phyloP scores from a whole-genome alignment of 2,329 filamentous ascomycete species.

The Dryadomyces sulphureus region DNA sequence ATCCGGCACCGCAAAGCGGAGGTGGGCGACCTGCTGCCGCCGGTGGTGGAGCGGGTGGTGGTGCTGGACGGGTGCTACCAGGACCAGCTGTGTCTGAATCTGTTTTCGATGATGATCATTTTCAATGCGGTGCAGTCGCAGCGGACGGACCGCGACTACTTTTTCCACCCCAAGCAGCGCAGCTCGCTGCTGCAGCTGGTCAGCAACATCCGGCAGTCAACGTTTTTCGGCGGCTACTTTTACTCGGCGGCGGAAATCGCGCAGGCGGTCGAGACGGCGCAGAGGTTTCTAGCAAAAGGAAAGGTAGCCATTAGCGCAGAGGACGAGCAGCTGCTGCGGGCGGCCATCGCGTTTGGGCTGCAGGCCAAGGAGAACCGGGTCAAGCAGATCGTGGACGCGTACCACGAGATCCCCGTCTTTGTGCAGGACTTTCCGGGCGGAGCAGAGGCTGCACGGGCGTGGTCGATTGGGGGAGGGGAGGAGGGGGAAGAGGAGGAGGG shows the following conservation, averaged over 20 bases:
- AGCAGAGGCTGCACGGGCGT: constrained; percentile 34
- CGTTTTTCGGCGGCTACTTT: constrained; percentile 73
- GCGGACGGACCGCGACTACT: constrained; percentile 68
- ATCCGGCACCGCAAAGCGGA: constrained; percentile 66
- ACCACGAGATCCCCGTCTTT: constrained; percentile 67
- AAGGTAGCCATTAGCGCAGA: constrained; percentile 40
- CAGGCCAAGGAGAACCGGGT: constrained; percentile 42
- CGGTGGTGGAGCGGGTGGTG: constrained; percentile 55
- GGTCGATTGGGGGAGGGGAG: constrained; percentile 46
- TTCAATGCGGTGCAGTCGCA: constrained; percentile 85
- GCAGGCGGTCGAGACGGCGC: constrained; percentile 49
- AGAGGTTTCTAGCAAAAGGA: constrained; percentile 50
- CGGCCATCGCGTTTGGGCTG: constrained; percentile 53
- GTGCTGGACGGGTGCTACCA: constrained; percentile 70
- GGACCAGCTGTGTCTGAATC: constrained; percentile 68
- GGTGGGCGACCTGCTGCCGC: constrained; percentile 53
- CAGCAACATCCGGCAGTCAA: constrained; percentile 65
- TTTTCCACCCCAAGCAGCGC: constrained; percentile 66
- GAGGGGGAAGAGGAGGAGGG: constrained; percentile 14
- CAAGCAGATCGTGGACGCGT: constrained; percentile 51
- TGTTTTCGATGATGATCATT: constrained; percentile 72
- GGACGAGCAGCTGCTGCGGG: constrained; percentile 45
- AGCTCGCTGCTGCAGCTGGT: constrained; percentile 55
- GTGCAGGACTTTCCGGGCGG: constrained; percentile 51
- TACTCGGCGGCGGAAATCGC: constrained; percentile 49